Evolutionary conservation across 257 asterid species (phyloP), one percentile per base, ranked within the genome.

Genomic region (Nicotiana noctiflora): DNA sequence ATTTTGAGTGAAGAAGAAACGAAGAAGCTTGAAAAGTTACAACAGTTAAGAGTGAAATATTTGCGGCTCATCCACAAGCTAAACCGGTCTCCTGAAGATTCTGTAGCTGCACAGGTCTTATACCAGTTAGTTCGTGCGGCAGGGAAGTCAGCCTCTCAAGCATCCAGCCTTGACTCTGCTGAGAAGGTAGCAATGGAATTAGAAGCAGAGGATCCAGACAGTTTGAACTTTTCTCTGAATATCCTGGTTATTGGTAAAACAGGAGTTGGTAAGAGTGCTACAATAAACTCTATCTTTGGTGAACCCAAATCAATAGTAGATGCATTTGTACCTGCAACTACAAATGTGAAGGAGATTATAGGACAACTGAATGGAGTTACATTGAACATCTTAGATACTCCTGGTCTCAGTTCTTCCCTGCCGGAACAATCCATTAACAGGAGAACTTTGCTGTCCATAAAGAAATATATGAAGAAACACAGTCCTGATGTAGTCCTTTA

Each of bases 241-340:
- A 80, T 93, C 80, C 84, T 93, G 66, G 94, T 94, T 80, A 90
- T 94, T 55, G 98, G 98, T 18, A 94, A 92, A 88, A 88, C 96
- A 21, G 98, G 98, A 76, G 98, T 93, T 83, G 98, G 98, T 64
- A 94, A 94, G 85, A 94, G 98, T 80, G 93, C 98, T 19, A 93
- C 98, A n/a, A 86, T 94, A 84, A 94, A 93, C 84, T 91, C 98
- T 63, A 87, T 94, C 70, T 90, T 93, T 57, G 90, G 94, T 19
- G 94, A 90, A 84, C 82, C 74, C 72, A 88, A 82, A 86, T 80
- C 90, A 31, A 82, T 4, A 63, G 82, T 84, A 19, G 81, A 86
- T 63, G 95, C 98, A 27, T 94, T 94, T 88, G 89, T 90, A 82
- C 97, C 96, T 29, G 83, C 90, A 25, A 93, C 97, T 3, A 75